Conservation (phyloP, 2,329 filamentous ascomycete species). For the Cryphonectria japonica region DNA sequence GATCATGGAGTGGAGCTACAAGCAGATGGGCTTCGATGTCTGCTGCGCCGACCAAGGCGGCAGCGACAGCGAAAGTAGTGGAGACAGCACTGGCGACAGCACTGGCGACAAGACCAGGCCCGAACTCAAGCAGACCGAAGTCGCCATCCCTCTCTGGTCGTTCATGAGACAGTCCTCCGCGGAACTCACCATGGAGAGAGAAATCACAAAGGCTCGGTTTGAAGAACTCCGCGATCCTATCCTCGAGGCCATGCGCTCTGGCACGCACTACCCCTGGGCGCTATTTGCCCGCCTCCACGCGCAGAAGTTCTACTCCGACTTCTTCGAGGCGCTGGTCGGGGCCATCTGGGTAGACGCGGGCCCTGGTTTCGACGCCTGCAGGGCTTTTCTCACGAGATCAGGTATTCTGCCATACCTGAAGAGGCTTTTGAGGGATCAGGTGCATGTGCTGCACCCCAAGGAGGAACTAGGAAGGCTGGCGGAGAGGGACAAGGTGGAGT, state of each 20-base stretch:
- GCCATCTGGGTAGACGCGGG: slow-evolving; percentile 84
- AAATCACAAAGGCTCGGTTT: slow-evolving; percentile 50
- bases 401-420: slow-evolving; percentile 69
- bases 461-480: slow-evolving; percentile 68
- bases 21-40: slow-evolving; percentile 37
- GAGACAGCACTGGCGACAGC: slow-evolving; percentile 22
- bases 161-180: slow-evolving; percentile 66
- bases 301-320: slow-evolving; percentile 80
- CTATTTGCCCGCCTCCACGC: slow-evolving; percentile 66
- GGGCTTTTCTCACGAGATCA: slow-evolving; percentile 61
- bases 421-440: slow-evolving; percentile 59
- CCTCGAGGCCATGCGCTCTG: slow-evolving; percentile 50
- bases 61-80: not conserved
- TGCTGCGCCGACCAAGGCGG: not conserved
- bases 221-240: slow-evolving; percentile 53
- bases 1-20: slow-evolving; percentile 60
- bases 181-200: slow-evolving; percentile 53
- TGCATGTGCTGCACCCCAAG: slow-evolving; percentile 68
- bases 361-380: slow-evolving; percentile 58
- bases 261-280: slow-evolving; percentile 74
- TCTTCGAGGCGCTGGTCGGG: slow-evolving; percentile 80
- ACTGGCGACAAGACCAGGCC: slow-evolving; percentile 33
- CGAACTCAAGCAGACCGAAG: slow-evolving; percentile 29
- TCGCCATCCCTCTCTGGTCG: slow-evolving; percentile 59
- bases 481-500: slow-evolving; percentile 55